A percentile compares a stretch with the other conserved stretches of the same genome.
These are phyloP conservation scores for Westerdykella sp. DNA, from an alignment of 2,329 filamentous ascomycete species.

Conservation along the genomic window DNA sequence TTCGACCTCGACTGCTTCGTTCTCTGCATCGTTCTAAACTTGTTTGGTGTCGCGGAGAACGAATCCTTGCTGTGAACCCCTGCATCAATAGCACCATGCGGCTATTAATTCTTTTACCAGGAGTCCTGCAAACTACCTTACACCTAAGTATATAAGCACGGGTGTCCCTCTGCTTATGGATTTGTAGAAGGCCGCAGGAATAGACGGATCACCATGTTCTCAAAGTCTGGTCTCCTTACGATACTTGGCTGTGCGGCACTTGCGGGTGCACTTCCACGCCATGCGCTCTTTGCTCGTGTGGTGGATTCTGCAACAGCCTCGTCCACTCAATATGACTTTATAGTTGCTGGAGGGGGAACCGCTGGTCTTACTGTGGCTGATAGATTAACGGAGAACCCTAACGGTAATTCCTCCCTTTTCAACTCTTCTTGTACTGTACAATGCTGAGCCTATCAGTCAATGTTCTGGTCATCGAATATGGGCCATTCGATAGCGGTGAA, in stretches of 20 bases:
- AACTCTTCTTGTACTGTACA: neutral
- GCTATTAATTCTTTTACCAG: no score
- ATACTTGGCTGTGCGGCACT: neutral
- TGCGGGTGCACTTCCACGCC: conserved; percentile 1
- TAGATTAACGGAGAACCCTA: conserved; percentile 19
- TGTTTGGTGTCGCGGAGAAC: no score
- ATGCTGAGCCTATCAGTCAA: conserved; percentile 8
- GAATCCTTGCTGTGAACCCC: no score
- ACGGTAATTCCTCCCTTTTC: conserved; percentile 4
- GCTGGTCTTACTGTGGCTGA: conserved; percentile 22
- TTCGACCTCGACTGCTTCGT: no score
- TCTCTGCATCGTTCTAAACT: no score
- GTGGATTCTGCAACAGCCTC: conserved; percentile 5
- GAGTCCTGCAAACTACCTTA: no score
- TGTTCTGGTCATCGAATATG: conserved; percentile 26
- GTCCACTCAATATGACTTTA: conserved; percentile 20
- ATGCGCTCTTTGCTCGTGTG: conserved; percentile 6
- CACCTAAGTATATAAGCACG: no score
- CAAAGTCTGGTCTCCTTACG: no score
- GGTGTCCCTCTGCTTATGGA: no score
- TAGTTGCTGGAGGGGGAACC: conserved; percentile 22
- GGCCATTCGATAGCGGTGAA: conserved; percentile 19
- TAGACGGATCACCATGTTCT: no score
- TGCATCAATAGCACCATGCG: no score
- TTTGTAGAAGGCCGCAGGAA: no score